Conservation (phyloP, 2,329 filamentous ascomycete species). For the Mariannaea elegans region DNA sequence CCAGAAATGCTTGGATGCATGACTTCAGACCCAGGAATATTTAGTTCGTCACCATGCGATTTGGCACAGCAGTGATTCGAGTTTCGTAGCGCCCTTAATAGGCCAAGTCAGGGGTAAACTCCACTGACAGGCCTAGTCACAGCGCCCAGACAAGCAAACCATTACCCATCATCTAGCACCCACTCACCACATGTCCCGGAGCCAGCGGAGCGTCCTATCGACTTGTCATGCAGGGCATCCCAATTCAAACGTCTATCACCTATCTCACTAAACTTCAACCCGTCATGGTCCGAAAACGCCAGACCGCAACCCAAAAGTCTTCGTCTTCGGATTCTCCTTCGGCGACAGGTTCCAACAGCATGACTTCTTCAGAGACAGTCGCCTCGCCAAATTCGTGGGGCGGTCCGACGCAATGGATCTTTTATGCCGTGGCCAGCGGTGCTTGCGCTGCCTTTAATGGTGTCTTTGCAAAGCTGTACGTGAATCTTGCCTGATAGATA, state of each 20-base stretch:
- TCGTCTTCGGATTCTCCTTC: conserved; percentile 9
- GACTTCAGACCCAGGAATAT: too few relatives aligned
- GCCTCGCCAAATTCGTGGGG: conserved; percentile 46
- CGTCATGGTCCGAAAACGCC: conserved; percentile 44
- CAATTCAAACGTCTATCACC: not conserved
- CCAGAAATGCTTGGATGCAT: too few relatives aligned
- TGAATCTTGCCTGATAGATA: conserved; percentile 25
- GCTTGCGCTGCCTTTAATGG: conserved; percentile 84
- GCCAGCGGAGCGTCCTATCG: too few relatives aligned
- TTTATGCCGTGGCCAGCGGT: conserved; percentile 77
- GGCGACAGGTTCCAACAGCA: conserved; percentile 12
- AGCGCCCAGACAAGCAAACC: not conserved
- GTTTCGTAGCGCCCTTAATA: too few relatives aligned
- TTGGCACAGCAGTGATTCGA: too few relatives aligned
- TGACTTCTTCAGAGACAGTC: conserved; percentile 15
- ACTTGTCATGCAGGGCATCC: not conserved
- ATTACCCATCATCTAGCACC: not conserved
- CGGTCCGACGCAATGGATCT: conserved; percentile 64
- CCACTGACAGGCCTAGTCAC: not conserved
- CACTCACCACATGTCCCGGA: not conserved
- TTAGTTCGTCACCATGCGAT: too few relatives aligned
- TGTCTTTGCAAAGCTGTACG: conserved; percentile 83
- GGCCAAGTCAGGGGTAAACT: too few relatives aligned
- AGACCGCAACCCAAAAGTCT: conserved; percentile 21
- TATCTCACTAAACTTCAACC: not conserved